Conservation (phyloP, 1,284 basidiomycete genomes). For the Apiotrichum domesticum region DNA sequence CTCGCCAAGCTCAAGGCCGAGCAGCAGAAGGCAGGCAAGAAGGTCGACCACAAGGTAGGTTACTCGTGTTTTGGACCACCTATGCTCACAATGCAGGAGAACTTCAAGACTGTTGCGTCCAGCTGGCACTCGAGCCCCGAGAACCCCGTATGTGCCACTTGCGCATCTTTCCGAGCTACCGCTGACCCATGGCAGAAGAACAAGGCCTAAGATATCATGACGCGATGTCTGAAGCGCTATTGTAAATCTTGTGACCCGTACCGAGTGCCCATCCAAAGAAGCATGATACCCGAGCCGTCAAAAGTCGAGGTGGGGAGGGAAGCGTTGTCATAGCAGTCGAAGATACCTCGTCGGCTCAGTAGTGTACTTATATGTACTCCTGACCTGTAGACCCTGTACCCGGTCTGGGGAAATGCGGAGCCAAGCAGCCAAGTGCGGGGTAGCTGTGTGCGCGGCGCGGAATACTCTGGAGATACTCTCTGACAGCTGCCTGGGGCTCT, state of each 20-base stretch:
- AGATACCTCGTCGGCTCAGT: no score
- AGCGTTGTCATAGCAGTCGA: no score
- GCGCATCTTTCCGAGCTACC: not conserved
- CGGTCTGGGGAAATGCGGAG: no score
- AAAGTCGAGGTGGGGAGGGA: no score
- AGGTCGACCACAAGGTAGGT: conserved; percentile 40
- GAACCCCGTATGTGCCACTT: conserved; percentile 39
- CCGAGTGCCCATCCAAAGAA: not conserved
- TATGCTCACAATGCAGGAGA: conserved; percentile 22
- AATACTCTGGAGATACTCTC: no score
- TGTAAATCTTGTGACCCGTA: not conserved
- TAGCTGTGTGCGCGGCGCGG: no score
- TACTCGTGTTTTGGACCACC: not conserved
- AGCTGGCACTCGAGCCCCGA: conserved; percentile 40
- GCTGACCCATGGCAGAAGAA: conserved; percentile 1
- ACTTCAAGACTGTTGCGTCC: conserved; percentile 43
- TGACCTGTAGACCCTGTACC: no score
- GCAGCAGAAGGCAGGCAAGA: conserved; percentile 41
- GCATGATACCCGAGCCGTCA: no score
- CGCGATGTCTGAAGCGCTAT: not conserved
- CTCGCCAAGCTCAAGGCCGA: conserved; percentile 46
- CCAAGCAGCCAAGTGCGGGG: no score
- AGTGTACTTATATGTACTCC: no score
- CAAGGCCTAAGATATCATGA: not conserved
- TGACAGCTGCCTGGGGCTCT: no score